Conservation (phyloP, 306 rosid species). For the Medicago lupulina region DNA sequence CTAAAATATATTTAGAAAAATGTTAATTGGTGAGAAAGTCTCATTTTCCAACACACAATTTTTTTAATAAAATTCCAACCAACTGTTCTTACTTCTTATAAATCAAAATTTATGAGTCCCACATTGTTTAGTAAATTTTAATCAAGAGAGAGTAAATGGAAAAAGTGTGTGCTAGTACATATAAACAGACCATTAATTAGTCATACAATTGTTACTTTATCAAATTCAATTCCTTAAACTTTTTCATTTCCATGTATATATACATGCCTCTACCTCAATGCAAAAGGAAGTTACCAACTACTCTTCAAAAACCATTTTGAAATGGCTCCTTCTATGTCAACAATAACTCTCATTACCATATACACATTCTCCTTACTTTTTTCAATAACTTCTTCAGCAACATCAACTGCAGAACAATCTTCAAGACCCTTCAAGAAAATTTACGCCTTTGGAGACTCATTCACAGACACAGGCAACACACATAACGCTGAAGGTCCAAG, state of each 20-base stretch:
- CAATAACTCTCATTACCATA: slow-evolving; percentile 36
- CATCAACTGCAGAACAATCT: slow-evolving; percentile 17
- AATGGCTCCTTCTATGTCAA: slow-evolving; percentile 48
- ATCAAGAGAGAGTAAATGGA: no score
- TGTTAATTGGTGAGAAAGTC: no score
- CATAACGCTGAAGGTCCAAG: slow-evolving; percentile 66
- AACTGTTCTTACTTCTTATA: no score
- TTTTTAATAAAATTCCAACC: no score
- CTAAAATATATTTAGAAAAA: no score
- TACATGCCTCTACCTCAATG: slow-evolving; percentile 29
- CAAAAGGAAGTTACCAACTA: slow-evolving; percentile 14
- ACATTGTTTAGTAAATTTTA: no score
- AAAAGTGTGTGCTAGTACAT: no score
- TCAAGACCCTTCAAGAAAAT: slow-evolving; percentile 69
- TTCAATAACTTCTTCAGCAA: slow-evolving; percentile 34
- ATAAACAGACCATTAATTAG: not conserved
- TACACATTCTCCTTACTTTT: slow-evolving; percentile 43
- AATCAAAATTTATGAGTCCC: no score
- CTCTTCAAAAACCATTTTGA: not conserved
- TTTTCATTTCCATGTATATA: not conserved
- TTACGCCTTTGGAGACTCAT: slow-evolving; percentile 91
- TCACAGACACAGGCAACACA: slow-evolving; percentile 97
- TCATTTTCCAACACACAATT: no score
- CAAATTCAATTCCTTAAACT: not conserved
- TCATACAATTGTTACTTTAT: slow-evolving; percentile 1